Conservation (phyloP, 805 yeast genomes). For the Candida nonsorbophila region DNA sequence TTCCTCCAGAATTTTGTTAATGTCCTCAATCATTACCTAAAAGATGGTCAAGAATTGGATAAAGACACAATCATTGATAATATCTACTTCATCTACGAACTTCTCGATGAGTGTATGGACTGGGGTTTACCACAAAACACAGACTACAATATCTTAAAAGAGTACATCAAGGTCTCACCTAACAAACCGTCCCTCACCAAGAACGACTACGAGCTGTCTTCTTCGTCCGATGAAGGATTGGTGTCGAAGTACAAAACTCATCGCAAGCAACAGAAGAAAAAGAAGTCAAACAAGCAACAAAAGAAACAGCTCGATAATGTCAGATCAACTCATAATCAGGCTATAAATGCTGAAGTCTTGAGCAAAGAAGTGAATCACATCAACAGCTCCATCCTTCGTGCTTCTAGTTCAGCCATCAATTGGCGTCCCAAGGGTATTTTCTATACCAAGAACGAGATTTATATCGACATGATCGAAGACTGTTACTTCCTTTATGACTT, state of each 20-base stretch:
- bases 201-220: no score
- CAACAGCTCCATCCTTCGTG: conserved; percentile 68
- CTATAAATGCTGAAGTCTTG: conserved; percentile 26
- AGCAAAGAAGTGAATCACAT: conserved; percentile 24
- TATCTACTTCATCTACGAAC: conserved; percentile 67
- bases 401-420: conserved; percentile 57
- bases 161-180: conserved; percentile 61
- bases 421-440: conserved; percentile 45
- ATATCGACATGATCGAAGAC: conserved; percentile 35
- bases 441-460: conserved; percentile 40
- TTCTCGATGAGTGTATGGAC: conserved; percentile 88
- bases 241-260: conserved; percentile 2
- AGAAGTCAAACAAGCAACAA: conserved; percentile 1
- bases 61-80: conserved; percentile 67
- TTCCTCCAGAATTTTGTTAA: conserved; percentile 43
- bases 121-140: conserved; percentile 84
- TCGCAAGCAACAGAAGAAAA: conserved; percentile 9
- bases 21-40: conserved; percentile 23
- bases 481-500: conserved; percentile 33
- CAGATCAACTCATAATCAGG: conserved; percentile 35
- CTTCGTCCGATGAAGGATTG: conserved; percentile 3
- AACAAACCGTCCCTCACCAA: no score
- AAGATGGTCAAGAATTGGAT: conserved; percentile 29
- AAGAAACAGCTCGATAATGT: conserved; percentile 12
- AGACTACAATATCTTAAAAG: conserved; percentile 70